Evolutionary conservation across 257 asterid genomes (phyloP).

Genomic region (Paraleonurus japonicus): DNA sequence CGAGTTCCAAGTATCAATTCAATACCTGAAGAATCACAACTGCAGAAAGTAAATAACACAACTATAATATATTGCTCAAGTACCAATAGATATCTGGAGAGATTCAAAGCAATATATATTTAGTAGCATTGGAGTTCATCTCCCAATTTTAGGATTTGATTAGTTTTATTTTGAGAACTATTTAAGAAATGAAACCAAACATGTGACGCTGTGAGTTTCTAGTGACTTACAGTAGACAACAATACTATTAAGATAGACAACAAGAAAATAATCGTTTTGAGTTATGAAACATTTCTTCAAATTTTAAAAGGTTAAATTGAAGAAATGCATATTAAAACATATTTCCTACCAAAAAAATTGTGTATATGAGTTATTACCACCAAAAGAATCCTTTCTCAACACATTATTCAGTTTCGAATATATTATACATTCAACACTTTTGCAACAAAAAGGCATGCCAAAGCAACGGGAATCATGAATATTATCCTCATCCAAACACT

Average conservation of each 20-base stretch:
- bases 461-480: not conserved
- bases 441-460: not conserved
- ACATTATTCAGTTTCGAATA: not conserved
- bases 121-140: conserved; percentile 1
- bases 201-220: not conserved
- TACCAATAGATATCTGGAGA: not conserved
- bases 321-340: conserved; percentile 2
- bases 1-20: conserved; percentile 85
- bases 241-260: no score
- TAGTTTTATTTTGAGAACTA: not conserved
- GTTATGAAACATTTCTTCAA: not conserved
- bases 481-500: conserved; percentile 1
- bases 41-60: conserved; percentile 14
- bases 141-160: conserved; percentile 9
- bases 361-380: not conserved
- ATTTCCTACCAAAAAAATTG: not conserved
- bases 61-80: conserved; percentile 6
- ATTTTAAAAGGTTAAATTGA: not conserved
- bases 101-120: conserved; percentile 11
- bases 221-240: not conserved
- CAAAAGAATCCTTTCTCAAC: not conserved
- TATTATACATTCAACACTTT: not conserved
- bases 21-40: conserved; percentile 48
- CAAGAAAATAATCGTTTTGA: not conserved
- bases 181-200: not conserved